phyloP scores from a whole-genome alignment of 495 filamentous ascomycete species.

The Neurospora sp. region DNA sequence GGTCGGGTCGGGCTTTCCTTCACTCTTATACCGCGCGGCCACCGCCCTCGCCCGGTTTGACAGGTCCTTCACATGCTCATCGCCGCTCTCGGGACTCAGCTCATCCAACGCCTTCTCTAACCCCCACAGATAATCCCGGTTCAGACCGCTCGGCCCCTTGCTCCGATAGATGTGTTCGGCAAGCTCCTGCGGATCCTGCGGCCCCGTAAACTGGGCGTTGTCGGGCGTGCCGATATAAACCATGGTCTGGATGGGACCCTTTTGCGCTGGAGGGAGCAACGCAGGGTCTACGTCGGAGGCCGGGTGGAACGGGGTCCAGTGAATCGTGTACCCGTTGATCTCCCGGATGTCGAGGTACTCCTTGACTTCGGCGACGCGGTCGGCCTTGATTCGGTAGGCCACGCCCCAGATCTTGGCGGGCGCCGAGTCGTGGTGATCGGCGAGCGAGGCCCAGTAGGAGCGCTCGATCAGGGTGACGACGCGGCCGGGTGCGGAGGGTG shows the following conservation, averaged over 20 bases:
- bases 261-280: constrained; percentile 2
- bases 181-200: constrained; percentile 68
- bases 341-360: constrained; percentile 89
- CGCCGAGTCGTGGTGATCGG: constrained; percentile 53
- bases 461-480: constrained; percentile 89
- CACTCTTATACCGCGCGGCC: constrained; percentile 11
- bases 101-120: constrained; percentile 68
- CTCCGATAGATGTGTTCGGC: constrained; percentile 75
- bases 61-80: constrained; percentile 68
- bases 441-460: constrained; percentile 67
- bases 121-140: constrained; percentile 80
- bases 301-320: constrained; percentile 74
- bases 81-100: constrained; percentile 67
- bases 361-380: constrained; percentile 68
- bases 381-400: constrained; percentile 75
- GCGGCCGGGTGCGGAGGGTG: constrained; percentile 72
- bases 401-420: constrained; percentile 69
- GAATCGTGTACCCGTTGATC: constrained; percentile 91
- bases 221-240: constrained; percentile 93
- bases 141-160: constrained; percentile 77
- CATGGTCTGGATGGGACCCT: constrained; percentile 38
- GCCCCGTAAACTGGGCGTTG: constrained; percentile 87
- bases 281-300: constrained; percentile 28
- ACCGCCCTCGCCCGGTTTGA: constrained; percentile 46
- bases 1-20: constrained; percentile 6